A percentile compares a stretch with the other conserved stretches of the same genome.
Evolutionary conservation across 1,139 yeast genomes (phyloP).

Genomic region (Zygosaccharomyces sapae): DNA sequence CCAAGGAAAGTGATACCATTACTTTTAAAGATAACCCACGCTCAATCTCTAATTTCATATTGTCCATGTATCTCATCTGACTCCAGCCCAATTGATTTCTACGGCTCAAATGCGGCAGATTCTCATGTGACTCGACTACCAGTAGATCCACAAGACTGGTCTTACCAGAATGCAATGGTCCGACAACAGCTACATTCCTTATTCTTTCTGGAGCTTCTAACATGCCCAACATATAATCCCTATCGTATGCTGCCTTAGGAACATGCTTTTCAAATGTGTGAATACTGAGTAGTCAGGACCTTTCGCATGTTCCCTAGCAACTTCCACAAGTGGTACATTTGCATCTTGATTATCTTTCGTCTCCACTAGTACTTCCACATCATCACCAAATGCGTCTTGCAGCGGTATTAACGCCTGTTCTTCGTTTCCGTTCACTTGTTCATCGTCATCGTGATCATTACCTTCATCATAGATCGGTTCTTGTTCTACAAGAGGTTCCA

Average conservation of each 20-base stretch:
- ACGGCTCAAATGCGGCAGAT: constrained; percentile 34
- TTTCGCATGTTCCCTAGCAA: constrained; percentile 5
- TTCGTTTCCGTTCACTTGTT: constrained; percentile 14
- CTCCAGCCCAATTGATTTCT: constrained; percentile 36
- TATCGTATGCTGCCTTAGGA: constrained; percentile 59
- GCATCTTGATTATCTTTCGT: constrained; percentile 39
- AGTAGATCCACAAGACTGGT: constrained; percentile 72
- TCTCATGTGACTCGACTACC: constrained; percentile 59
- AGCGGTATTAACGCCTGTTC: not conserved
- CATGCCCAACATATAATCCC: constrained; percentile 54
- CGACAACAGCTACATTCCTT: constrained; percentile 78
- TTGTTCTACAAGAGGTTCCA: not conserved
- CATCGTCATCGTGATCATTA: constrained; percentile 20
- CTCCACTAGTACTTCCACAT: constrained; percentile 64
- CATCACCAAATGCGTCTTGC: constrained; percentile 45
- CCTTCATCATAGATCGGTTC: constrained; percentile 13
- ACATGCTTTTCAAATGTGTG: constrained; percentile 34
- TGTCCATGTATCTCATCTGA: constrained; percentile 54
- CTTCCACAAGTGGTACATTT: constrained; percentile 13
- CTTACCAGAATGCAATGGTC: constrained; percentile 83
- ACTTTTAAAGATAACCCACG: constrained; percentile 68
- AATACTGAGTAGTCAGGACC: constrained; percentile 19
- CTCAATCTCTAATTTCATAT: constrained; percentile 61
- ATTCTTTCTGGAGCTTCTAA: constrained; percentile 59
- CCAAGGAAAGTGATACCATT: constrained; percentile 61